Base-by-base conservation (phyloP, 192 early-diverging fungal genomes). In the Coemansia sp. region DNA sequence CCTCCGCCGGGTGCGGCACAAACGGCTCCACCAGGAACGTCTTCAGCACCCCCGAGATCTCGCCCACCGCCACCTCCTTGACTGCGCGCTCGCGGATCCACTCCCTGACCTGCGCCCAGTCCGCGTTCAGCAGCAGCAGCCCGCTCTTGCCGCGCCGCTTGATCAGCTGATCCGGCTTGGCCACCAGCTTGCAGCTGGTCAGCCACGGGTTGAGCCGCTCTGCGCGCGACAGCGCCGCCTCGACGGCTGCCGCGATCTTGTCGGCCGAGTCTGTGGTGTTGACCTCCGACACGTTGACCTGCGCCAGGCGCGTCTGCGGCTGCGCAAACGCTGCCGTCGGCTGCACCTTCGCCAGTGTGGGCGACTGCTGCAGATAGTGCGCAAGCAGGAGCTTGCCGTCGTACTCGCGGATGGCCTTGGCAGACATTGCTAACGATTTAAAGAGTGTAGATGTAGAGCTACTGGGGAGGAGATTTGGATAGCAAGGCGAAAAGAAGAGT, bases 91-190 rank as follows among this genome's bases (percentile, higher is more conserved):
- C 84, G 43, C 77, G 78, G 75, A 98, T 89, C 95, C 95, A 98
- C 63, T 87, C 64, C 78, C 88, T 88, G 51, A 88, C 90, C 33
- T 84, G 78, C 11, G 72, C 40, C 95, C 95, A 98, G 58, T 91
- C 83, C 37, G 92, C 85, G 70, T 95, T 94, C 56, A 98, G 85
- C 42, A 90, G 83, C 25, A 98, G 78, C 33, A 98, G 81, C 39
- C 95, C 95, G 60, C 90, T 87, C 85, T 98, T 98, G 32, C 95
- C 95, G 51, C 95, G 82, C 53, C 95, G 87, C 81, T 98, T 98
- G 80, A 98, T 96, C 42, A 98, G 80, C 75, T 96, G 94, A 75
- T 98, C 95, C 18, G 95, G 95, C 79, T 98, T 98, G 75, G 87
- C 94, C 36, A 98, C 95, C 54, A 96, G 81, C 66, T 92, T 92